Evolutionary conservation across 495 filamentous ascomycete species (phyloP), one percentile per base, ranked within the genome.

Genomic region (Podospora sp.): DNA sequence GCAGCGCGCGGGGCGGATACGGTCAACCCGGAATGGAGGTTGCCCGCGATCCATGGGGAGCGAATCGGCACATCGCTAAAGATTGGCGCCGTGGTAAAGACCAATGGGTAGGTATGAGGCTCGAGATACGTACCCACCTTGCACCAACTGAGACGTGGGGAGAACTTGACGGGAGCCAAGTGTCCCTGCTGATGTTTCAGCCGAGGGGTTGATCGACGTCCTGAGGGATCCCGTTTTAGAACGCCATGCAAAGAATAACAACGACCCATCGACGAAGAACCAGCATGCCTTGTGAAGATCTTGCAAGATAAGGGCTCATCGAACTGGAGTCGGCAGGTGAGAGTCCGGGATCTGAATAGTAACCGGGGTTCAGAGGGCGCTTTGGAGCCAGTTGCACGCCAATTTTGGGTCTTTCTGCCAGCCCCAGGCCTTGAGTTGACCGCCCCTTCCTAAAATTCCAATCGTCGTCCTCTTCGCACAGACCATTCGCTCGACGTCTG

Each of bases 151-250:
- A 57, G 53, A 57, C 53, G 40, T 46, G 40, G 40, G 40, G 40
- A 14, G 40, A 57, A 21, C 22, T 25, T 57, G 53, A 57, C 22
- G 53, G 53, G 53, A 57, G 53, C 53, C 53, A 57, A 57, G 53
- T 57, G 53, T 16, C 26, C 22, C 22, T 24, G 22, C 53, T 57
- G 53, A 46, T 57, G 53, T 57, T 57, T 57, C 53, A 57, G 53
- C 53, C 26, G 53, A 57, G 22, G 53, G 53, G 22, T 24, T 24
- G 53, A 57, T 24, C 53, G 26, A 57, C 53, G 53, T 57, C 12
- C 53, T 57, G 53, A 57, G 53, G 53, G 53, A 14, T 18, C 40
- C 16, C 40, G 40, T 46, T 46, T 46, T 46, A 46, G 40, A 46
- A 46, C 40, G 16, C 40, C 40, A 46, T 33, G 29, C 29, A 8